Percentiles rank a stretch among this genome's conserved stretches.
Evolutionary conservation across 495 filamentous ascomycete species (phyloP).

Genomic region (Penicillium nucicola): DNA sequence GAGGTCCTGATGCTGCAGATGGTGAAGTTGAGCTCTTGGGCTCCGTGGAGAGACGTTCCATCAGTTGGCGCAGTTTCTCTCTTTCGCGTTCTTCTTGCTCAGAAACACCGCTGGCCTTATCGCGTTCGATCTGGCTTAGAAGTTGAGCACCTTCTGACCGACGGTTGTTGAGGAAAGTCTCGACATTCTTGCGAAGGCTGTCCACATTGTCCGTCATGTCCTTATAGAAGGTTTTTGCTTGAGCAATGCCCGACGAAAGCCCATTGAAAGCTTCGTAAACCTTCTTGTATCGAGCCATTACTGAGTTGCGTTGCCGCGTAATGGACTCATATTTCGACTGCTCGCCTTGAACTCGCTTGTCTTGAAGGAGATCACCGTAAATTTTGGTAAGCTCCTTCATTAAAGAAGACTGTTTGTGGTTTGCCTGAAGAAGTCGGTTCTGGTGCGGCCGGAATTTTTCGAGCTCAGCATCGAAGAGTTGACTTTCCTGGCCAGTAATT

Average conservation of each 20-base stretch:
- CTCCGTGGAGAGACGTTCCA: slow-evolving; percentile 93
- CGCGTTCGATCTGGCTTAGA: slow-evolving; percentile 80
- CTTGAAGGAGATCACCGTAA: slow-evolving; percentile 85
- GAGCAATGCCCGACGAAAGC: slow-evolving; percentile 76
- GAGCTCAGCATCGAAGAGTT: slow-evolving; percentile 88
- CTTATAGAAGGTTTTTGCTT: slow-evolving; percentile 87
- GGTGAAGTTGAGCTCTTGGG: slow-evolving; percentile 43
- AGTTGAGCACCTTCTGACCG: slow-evolving; percentile 88
- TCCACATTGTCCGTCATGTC: slow-evolving; percentile 97
- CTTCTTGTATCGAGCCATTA: slow-evolving; percentile 85
- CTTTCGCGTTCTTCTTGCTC: slow-evolving; percentile 82
- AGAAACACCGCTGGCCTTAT: slow-evolving; percentile 62
- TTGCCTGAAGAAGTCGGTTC: slow-evolving; percentile 83
- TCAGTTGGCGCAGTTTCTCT: slow-evolving; percentile 78
- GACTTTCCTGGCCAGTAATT: slow-evolving; percentile 75
- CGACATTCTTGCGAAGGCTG: slow-evolving; percentile 93
- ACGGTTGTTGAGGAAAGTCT: slow-evolving; percentile 92
- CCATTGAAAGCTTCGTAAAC: slow-evolving; percentile 91
- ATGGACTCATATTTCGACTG: slow-evolving; percentile 92
- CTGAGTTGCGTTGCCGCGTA: slow-evolving; percentile 74
- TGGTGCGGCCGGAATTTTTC: slow-evolving; percentile 97
- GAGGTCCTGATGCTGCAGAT: slow-evolving; percentile 36
- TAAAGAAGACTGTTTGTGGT: slow-evolving; percentile 86
- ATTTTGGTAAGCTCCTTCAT: slow-evolving; percentile 93
- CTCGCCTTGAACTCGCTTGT: slow-evolving; percentile 89